Conservation (phyloP, 371 early-diverging fungal genomes). For the Rhizopus delemar region DNA sequence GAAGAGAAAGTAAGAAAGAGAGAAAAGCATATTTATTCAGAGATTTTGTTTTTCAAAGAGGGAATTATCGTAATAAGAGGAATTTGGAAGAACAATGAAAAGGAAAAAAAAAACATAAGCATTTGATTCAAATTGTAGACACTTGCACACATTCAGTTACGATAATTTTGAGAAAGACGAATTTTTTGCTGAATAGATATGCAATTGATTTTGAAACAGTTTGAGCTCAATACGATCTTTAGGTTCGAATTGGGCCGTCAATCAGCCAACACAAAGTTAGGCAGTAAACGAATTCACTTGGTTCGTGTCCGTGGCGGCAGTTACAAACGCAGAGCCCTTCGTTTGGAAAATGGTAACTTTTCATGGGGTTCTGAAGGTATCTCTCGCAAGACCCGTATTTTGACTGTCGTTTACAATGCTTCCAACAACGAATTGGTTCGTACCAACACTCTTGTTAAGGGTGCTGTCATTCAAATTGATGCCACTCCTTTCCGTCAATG, state of each 20-base stretch:
- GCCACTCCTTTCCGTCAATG: slow-evolving; percentile 98
- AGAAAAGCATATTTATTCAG: background rate
- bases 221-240: background rate
- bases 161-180: background rate
- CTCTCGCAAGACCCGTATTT: slow-evolving; percentile 94
- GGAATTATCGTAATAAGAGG: too few relatives aligned
- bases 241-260: slow-evolving; percentile 98
- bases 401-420: slow-evolving; percentile 98
- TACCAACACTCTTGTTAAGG: slow-evolving; percentile 99
- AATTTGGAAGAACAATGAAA: too few relatives aligned
- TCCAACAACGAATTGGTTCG: slow-evolving; percentile 53
- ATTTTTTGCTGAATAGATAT: background rate
- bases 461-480: slow-evolving; percentile 97
- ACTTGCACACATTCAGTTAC: background rate
- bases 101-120: too few relatives aligned
- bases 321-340: slow-evolving; percentile 90
- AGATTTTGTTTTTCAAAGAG: too few relatives aligned
- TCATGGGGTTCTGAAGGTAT: slow-evolving; percentile 94
- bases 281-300: slow-evolving; percentile 89
- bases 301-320: slow-evolving; percentile 68
- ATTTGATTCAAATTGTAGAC: background rate
- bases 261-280: slow-evolving; percentile 96
- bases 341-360: slow-evolving; percentile 97
- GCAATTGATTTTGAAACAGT: background rate
- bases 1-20: slow-evolving; percentile 72